phyloP scores from a whole-genome alignment of 306 rosid species.

The Datisca glomerata region DNA sequence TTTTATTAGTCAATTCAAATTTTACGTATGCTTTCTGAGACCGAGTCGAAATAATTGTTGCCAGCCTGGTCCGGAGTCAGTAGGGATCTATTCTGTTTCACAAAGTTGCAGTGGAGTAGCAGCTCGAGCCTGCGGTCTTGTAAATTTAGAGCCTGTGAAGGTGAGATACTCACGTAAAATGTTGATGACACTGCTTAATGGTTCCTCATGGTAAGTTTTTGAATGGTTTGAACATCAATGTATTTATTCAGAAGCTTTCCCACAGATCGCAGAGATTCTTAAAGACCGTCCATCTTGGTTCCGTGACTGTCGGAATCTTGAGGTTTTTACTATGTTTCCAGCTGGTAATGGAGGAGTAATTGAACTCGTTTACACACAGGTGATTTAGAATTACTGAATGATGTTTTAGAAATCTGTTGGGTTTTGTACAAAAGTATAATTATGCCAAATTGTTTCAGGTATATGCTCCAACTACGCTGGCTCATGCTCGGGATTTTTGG shows the following conservation, averaged over 20 bases:
- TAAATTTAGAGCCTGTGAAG: slow-evolving; percentile 87
- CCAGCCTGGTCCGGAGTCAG: slow-evolving; percentile 99
- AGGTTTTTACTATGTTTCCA: slow-evolving; percentile 87
- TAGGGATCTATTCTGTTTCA: slow-evolving; percentile 99
- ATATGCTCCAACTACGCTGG: slow-evolving; percentile 87
- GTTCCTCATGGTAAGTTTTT: too few relatives aligned
- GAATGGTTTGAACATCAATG: slow-evolving; percentile 11
- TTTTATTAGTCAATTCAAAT: too few relatives aligned
- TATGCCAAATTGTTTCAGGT: slow-evolving; percentile 31
- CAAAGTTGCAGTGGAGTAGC: slow-evolving; percentile 98
- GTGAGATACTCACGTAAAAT: slow-evolving; percentile 21
- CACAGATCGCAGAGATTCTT: slow-evolving; percentile 93
- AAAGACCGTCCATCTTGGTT: slow-evolving; percentile 98
- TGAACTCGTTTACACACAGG: slow-evolving; percentile 94
- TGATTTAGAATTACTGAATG: slow-evolving; percentile 10
- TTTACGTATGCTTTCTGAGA: background rate
- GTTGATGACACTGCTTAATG: background rate
- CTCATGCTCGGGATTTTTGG: slow-evolving; percentile 99
- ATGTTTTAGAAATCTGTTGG: background rate
- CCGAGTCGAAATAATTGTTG: background rate
- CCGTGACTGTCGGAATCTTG: slow-evolving; percentile 96
- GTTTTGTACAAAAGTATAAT: slow-evolving; percentile 1
- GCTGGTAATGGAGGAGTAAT: slow-evolving; percentile 91
- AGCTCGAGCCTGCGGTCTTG: slow-evolving; percentile 99
- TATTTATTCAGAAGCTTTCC: background rate